Percentiles rank a stretch among this genome's conserved stretches.
Evolutionary conservation across 768 basidiomycete genomes (phyloP).

Genomic region (Termitomyces sp.): DNA sequence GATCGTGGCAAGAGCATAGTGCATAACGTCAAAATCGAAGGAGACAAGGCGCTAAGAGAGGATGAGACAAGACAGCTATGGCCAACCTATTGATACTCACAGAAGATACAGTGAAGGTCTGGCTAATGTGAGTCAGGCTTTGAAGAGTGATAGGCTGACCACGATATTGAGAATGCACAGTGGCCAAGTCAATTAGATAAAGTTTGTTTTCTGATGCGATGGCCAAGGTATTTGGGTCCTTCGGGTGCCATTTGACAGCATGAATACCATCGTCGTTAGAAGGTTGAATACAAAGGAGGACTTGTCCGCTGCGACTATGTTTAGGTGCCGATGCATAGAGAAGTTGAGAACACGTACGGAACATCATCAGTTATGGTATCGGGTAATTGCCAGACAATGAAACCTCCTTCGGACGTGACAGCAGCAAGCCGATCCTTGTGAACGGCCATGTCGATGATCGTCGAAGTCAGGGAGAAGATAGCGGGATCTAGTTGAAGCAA

Average conservation of each 20-base stretch:
- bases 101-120: conserved; percentile 65
- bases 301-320: conserved; percentile 46
- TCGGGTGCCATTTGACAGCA: conserved; percentile 88
- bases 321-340: conserved; percentile 1
- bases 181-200: conserved; percentile 71
- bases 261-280: conserved; percentile 58
- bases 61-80: not conserved
- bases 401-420: conserved; percentile 84
- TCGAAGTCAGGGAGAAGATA: conserved; percentile 42
- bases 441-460: conserved; percentile 79
- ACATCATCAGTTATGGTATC: conserved; percentile 83
- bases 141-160: conserved; percentile 66
- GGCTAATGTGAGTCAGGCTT: conserved; percentile 66
- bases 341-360: conserved; percentile 49
- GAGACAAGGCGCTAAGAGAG: conserved; percentile 64
- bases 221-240: conserved; percentile 73
- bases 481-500: conserved; percentile 68
- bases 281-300: conserved; percentile 69
- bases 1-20: conserved; percentile 76
- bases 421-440: conserved; percentile 80
- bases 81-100: conserved; percentile 38
- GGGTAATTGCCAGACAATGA: conserved; percentile 86
- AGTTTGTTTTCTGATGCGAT: conserved; percentile 79
- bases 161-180: conserved; percentile 49
- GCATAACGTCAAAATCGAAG: conserved; percentile 80